Evolutionary conservation across 2,329 filamentous ascomycete species (phyloP), one percentile per base, ranked within the genome.

Genomic region (Arthrobotrys pseudoclavata): DNA sequence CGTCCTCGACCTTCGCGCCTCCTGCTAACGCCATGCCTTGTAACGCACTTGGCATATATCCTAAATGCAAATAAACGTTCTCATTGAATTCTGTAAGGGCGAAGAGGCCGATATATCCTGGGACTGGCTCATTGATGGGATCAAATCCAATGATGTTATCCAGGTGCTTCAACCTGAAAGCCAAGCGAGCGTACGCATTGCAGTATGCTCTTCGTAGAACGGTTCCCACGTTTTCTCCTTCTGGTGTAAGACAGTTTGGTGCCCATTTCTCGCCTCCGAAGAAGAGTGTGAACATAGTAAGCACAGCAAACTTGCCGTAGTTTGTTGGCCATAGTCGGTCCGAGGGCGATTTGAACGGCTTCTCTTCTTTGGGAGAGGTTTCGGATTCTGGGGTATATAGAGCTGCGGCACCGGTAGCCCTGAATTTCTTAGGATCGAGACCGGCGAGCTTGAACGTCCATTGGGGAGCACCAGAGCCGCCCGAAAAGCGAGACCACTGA

Each of bases 161-260:
- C 45, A 80, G 52, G 26, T 78, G 68, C 48, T 79, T 79, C 60
- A 81, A 55, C 75, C 92, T 89, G 82, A 89, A 88, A 0, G 94
- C 95, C 6, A 99, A 86, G 83, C 97, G 91, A 20, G 88, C 89
- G 80, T 92, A 92, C 15, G 96, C 94, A 31, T 86, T 87, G 79
- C 97, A 87, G 80, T 95, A 97, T 83, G 98, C 96, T 37, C 88
- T 87, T 82, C 97, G 93, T 10, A 99, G 86, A 82, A 94, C 98
- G 81, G 99, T 94, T 82, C 98, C 95, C 68, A 99, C 97, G 82
- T 99, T 99, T 83, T 93, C 87, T 48, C 94, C 94, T 82, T 98
- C 90, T 4, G 74, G 74, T 78, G 74, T 63, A 61, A 81, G 18
- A 75, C 80, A 26, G 63, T 97, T 97, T 1, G 96, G 96, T 0